A percentile compares a stretch with the other conserved stretches of the same genome.
These are phyloP conservation scores for Cyberlindnera petersonii DNA, from an alignment of 805 yeast species.

Conservation along the genomic window DNA sequence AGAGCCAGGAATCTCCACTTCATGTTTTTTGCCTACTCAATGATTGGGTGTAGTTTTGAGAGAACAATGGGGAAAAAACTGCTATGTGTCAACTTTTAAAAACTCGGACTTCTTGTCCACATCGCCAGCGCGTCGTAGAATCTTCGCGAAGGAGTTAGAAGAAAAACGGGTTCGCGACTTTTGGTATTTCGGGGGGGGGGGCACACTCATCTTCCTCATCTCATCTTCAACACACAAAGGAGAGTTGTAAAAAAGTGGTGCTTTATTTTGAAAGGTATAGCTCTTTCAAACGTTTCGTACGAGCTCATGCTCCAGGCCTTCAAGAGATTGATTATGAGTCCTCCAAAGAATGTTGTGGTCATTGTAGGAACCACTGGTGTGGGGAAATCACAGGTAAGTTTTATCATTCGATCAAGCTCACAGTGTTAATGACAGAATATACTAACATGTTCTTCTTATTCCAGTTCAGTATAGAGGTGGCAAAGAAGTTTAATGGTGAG, in stretches of 20 bases:
- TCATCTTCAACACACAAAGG: too few species aligned
- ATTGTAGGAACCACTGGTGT: conserved; percentile 95
- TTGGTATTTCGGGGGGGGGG: too few species aligned
- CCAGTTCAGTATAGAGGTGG: conserved; percentile 72
- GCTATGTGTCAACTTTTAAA: conserved; percentile 10
- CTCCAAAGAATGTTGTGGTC: conserved; percentile 45
- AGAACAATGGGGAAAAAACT: not conserved
- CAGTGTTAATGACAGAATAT: too few species aligned
- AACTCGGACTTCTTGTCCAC: not conserved
- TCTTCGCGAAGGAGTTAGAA: too few species aligned
- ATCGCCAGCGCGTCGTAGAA: not conserved
- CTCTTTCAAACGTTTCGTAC: not conserved
- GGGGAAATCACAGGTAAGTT: conserved; percentile 83
- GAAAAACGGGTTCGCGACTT: not conserved
- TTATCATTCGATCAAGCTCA: too few species aligned
- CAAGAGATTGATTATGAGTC: conserved; percentile 16
- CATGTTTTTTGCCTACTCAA: conserved; percentile 4
- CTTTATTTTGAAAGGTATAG: not conserved
- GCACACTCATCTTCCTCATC: too few species aligned
- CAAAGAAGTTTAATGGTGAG: conserved; percentile 76
- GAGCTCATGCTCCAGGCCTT: conserved; percentile 12
- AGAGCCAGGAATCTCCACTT: conserved; percentile 8
- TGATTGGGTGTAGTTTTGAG: too few species aligned
- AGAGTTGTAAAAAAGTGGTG: too few species aligned
- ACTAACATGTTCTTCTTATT: not conserved